Percentiles rank a stretch among this genome's conserved stretches.
These are phyloP conservation scores for Dendrobium catenatum DNA, from an alignment of 106 monocot genomes.

Conservation along the genomic window DNA sequence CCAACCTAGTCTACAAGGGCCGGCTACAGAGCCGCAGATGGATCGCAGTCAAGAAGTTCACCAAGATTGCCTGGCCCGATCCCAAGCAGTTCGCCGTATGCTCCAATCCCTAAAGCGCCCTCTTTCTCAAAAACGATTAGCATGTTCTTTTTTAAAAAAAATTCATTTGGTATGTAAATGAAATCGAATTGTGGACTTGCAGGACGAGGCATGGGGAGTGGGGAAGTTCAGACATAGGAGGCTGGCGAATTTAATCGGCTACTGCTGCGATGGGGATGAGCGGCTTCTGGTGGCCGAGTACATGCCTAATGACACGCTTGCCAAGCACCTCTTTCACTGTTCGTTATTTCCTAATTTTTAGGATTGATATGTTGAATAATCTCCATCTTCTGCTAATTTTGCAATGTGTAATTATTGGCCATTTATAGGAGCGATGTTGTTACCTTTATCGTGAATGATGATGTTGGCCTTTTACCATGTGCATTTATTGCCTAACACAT, in stretches of 20 bases:
- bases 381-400: conserved; percentile 1
- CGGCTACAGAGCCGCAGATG: conserved; percentile 45
- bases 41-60: conserved; percentile 98
- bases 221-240: conserved; percentile 40
- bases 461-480: background rate
- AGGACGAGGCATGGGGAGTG: conserved; percentile 62
- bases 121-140: background rate
- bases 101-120: background rate
- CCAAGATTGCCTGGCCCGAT: conserved; percentile 92
- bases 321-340: conserved; percentile 27
- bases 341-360: background rate
- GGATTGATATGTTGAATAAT: background rate
- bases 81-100: conserved; percentile 91
- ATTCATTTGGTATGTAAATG: background rate
- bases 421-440: background rate
- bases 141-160: background rate
- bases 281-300: conserved; percentile 33
- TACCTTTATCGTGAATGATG: background rate
- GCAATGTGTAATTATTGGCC: background rate
- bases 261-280: conserved; percentile 62
- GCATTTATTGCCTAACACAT: background rate
- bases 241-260: conserved; percentile 56
- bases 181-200: conserved; percentile 3
- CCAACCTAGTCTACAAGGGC: conserved; percentile 86
- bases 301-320: conserved; percentile 18